A percentile compares a stretch with the other conserved stretches of the same genome.
Evolutionary conservation across 2,329 filamentous ascomycete genomes (phyloP).

Genomic region (Colletotrichum noveboracense): DNA sequence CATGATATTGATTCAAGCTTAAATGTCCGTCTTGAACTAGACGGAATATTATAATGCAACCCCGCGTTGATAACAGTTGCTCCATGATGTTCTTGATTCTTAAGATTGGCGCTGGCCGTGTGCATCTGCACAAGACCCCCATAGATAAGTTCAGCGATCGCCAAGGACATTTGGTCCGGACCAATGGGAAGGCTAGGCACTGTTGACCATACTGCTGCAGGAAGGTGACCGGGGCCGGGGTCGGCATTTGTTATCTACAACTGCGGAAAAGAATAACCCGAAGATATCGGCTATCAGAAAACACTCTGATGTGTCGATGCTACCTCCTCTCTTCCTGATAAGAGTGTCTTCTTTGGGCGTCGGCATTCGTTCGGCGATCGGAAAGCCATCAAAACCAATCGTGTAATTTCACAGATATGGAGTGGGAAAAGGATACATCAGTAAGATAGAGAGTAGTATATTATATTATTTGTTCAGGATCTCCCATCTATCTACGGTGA

Average conservation of each 20-base stretch:
- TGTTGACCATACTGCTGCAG: not conserved
- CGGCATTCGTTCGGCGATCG: not conserved
- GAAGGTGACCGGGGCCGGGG: not conserved
- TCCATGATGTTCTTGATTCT: not conserved
- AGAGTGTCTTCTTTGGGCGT: not conserved
- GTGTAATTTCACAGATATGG: not conserved
- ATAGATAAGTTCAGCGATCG: conserved; percentile 1
- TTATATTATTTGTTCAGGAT: not conserved
- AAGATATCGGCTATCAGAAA: not conserved
- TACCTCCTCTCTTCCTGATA: not conserved
- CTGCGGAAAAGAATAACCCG: conserved; percentile 4
- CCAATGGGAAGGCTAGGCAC: not conserved
- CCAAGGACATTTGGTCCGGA: not conserved
- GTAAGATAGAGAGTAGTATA: not conserved
- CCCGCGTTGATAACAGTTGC: not conserved
- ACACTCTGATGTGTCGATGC: not conserved
- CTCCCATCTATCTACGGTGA: not conserved
- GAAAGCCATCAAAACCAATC: not conserved
- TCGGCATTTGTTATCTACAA: conserved; percentile 12
- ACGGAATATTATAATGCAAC: not conserved
- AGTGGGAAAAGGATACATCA: not conserved
- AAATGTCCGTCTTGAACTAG: not conserved
- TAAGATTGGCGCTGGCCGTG: not conserved
- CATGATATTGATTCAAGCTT: not conserved
- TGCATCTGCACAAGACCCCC: not conserved